phyloP scores from a whole-genome alignment of 106 monocot genomes.

The Amphibolis antarctica region DNA sequence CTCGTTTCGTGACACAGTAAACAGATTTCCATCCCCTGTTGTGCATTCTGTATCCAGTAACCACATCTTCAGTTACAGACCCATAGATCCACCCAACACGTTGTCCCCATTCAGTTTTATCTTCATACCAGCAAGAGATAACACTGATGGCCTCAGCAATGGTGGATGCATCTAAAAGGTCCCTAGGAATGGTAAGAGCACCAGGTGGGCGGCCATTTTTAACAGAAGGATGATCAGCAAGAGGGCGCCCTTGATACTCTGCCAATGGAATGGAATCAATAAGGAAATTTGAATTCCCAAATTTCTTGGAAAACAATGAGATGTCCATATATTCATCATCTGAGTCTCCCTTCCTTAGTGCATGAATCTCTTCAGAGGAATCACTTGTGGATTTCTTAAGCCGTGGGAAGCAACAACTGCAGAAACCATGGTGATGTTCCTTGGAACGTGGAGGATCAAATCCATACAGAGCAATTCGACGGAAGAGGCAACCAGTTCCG shows the following conservation, averaged over 20 bases:
- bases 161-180: constrained; percentile 55
- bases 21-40: constrained; percentile 85
- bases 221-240: constrained; percentile 66
- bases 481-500: constrained; percentile 93
- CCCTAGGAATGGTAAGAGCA: constrained; percentile 47
- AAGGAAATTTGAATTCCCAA: constrained; percentile 75
- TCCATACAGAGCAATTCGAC: constrained; percentile 83
- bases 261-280: constrained; percentile 68
- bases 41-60: constrained; percentile 88
- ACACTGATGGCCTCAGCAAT: constrained; percentile 92
- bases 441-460: constrained; percentile 80
- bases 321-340: constrained; percentile 47
- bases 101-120: constrained; percentile 83
- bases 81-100: constrained; percentile 91
- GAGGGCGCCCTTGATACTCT: constrained; percentile 71
- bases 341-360: constrained; percentile 34
- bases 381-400: constrained; percentile 8
- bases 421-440: constrained; percentile 36
- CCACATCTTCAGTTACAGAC: too few relatives aligned
- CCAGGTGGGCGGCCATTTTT: constrained; percentile 74
- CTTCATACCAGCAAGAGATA: constrained; percentile 94
- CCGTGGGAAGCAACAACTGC: constrained; percentile 38
- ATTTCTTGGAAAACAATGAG: constrained; percentile 61
- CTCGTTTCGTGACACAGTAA: constrained; percentile 91
- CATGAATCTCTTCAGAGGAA: constrained; percentile 48